Evolutionary conservation across 2,329 filamentous ascomycete genomes (phyloP), one percentile per base, ranked within the genome.

Genomic region (Sporothrix protearum): DNA sequence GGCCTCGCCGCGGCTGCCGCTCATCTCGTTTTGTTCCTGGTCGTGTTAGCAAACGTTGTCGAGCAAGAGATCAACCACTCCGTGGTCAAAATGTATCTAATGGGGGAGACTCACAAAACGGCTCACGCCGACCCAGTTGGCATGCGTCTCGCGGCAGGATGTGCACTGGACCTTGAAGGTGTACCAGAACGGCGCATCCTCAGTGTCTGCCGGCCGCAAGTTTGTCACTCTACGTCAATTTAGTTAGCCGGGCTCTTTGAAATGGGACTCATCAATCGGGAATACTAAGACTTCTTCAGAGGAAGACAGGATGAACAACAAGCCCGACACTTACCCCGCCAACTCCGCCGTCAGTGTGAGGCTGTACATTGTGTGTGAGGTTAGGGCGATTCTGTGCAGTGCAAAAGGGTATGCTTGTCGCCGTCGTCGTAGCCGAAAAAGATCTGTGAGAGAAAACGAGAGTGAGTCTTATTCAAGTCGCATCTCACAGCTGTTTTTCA

Each of bases 91-190:
- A 19, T n/a, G 3, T 28, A 53, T 53, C 49, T 25, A 8, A 25
- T n/a, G n/a, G n/a, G 8, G 49, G 6, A 8, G 10, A 83, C 91
- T 74, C 84, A 97, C 94, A 84, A 96, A 97, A 74, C 95, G 91
- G 82, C 88, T 97, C 75, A 98, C 88, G 71, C 90, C 91, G 69
- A 99, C 89, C 83, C 88, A 90, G 77, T 97, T 99, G 12, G 91
- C 87, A 80, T 99, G 94, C 1, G 87, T 90, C 81, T 99, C 96
- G 73, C 94, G 90, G 81, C 96, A 99, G 70, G 94, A 97, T n/a
- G 93, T 97, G 83, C 96, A 99, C 84, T 97, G 93, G 47, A 99
- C 95, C 79, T 92, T 96, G 88, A 99, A 98, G 68, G 93, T 97
- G 83, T 97, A 99, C 87, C 91, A 97, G 84, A 97, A 99, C 3